phyloP scores from a whole-genome alignment of 129 eudicot species.

The Artemisia argyi region DNA sequence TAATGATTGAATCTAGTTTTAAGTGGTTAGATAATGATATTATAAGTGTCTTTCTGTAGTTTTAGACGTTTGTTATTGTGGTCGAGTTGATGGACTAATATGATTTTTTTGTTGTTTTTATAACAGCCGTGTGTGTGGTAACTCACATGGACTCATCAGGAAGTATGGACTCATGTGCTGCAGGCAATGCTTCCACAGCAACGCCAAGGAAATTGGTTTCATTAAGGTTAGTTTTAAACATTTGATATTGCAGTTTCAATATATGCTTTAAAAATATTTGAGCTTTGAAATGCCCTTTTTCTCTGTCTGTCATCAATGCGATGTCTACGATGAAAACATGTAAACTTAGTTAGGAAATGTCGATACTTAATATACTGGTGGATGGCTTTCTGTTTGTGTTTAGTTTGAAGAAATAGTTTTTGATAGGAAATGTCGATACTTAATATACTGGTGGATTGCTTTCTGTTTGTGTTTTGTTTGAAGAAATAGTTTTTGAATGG shows the following conservation, averaged over 20 bases:
- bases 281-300: no score
- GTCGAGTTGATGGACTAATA: slow-evolving; percentile 4
- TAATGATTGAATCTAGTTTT: no score
- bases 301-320: background rate
- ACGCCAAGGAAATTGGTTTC: slow-evolving; percentile 58
- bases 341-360: no score
- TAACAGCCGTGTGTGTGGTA: slow-evolving; percentile 55
- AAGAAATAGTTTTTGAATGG: no score
- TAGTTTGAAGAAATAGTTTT: no score
- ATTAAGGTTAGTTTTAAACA: slow-evolving; percentile 39
- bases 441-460: background rate
- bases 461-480: no score
- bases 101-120: background rate
- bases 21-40: no score
- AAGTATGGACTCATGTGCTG: slow-evolving; percentile 71
- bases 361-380: background rate
- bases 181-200: slow-evolving; percentile 63
- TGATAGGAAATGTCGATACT: background rate
- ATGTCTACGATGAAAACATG: background rate
- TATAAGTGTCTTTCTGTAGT: no score
- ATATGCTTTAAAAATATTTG: background rate
- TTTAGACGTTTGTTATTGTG: background rate
- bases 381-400: no score
- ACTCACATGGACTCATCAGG: slow-evolving; percentile 51
- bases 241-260: background rate